phyloP scores from a whole-genome alignment of 441 rosid species.

The Pelargonium cotyledonis region DNA sequence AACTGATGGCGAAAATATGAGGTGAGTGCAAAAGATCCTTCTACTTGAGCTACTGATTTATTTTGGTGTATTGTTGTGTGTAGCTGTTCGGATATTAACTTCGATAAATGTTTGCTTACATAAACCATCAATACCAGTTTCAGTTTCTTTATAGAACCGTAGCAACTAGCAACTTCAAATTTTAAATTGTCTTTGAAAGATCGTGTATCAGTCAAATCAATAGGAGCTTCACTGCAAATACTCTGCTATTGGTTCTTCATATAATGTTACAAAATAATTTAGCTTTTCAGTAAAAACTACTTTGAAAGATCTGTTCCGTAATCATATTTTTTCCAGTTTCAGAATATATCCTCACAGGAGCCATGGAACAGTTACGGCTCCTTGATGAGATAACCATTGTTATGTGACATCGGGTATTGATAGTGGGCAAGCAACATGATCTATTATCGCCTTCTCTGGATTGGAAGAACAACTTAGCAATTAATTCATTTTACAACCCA shows the following conservation, averaged over 20 bases:
- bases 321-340: background rate
- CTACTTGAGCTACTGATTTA: slow-evolving; percentile 11
- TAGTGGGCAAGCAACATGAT: no score
- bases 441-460: no score
- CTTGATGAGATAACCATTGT: slow-evolving; percentile 1
- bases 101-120: slow-evolving; percentile 16
- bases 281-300: background rate
- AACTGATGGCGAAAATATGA: slow-evolving; percentile 51
- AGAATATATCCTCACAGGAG: background rate
- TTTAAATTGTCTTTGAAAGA: no score
- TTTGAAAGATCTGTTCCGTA: background rate
- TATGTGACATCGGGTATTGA: background rate
- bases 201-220: no score
- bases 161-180: no score
- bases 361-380: background rate
- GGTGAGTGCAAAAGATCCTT: slow-evolving; percentile 40
- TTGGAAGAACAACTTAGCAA: no score
- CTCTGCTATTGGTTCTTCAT: background rate
- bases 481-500: no score
- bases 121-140: no score
- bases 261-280: background rate
- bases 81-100: slow-evolving; percentile 10
- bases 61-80: background rate
- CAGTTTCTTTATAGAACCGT: no score
- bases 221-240: background rate